Base-by-base conservation (phyloP, 2,329 filamentous ascomycete genomes). In the Metarhizium guizhouense region DNA sequence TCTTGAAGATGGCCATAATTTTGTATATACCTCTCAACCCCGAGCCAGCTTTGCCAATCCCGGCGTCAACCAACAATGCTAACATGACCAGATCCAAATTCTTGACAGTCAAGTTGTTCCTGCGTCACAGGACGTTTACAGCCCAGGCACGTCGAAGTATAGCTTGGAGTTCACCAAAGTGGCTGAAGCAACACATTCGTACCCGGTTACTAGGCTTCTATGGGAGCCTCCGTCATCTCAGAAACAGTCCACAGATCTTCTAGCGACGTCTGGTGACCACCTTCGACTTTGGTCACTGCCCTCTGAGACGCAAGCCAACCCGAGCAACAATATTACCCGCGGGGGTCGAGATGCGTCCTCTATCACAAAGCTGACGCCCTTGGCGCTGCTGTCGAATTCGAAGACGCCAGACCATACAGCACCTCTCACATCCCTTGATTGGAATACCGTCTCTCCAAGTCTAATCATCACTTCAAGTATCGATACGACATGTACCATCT, bases 391-490 rank as follows among this genome's bases (percentile, higher is more conserved):
- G 16, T 97, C 93, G 38, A 99, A 99, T 72, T 96, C 92, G 34
- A 99, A 99, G 74, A 97, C 94, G 0, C 94, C 94, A 4, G 94
- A 99, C 67, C 95, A 99, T 68, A 99, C 94, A 5, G 94, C 94
- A 14, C 94, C 94, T 20, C 83, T 99, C 57, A 99, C 94, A 2
- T 96, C 92, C 16, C 79, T 99, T 50, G 94, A 99, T 70, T 99
- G 94, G 94, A 99, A 99, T 67, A 95, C 90, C 2, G 87, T 99
- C 53, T 96, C 91, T 29, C 94, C 94, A 0, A 96, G 93, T 69
- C 78, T 99, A 54, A 99, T 99, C 67, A 99, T 99, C 66, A 99
- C 94, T 1, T 96, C 92, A 3, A 97, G 92, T 70, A 99, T 99
- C 66, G 94, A 99, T 68, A 99, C 94, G 1, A 99, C 94, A 6